phyloP scores from a whole-genome alignment of 2,329 filamentous ascomycete species.

The Aspergillus udagawae region DNA sequence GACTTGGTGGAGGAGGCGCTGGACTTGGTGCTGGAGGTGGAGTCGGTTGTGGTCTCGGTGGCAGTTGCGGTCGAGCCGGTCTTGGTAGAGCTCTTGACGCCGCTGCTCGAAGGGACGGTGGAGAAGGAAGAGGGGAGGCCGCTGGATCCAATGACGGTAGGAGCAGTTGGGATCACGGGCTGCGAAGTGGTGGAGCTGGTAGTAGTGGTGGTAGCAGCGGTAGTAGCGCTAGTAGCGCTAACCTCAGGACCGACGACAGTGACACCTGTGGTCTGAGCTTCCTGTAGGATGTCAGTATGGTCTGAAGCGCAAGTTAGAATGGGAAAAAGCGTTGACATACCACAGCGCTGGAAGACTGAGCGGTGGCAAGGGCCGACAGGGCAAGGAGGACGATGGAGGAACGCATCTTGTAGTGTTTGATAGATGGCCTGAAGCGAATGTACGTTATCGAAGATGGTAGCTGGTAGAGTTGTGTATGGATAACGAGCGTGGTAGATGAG shows the following conservation, averaged over 20 bases:
- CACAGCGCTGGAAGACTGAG: slow-evolving; percentile 28
- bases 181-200: slow-evolving; percentile 27
- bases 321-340: slow-evolving; percentile 13
- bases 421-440: slow-evolving; percentile 5
- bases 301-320: neutral
- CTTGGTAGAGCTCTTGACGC: slow-evolving; percentile 2
- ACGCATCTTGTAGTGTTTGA: slow-evolving; percentile 40
- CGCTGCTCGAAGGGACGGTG: slow-evolving; percentile 21
- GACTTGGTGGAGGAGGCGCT: slow-evolving; percentile 12
- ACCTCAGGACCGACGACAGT: neutral
- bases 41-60: slow-evolving; percentile 19
- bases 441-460: slow-evolving; percentile 5
- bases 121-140: slow-evolving; percentile 21
- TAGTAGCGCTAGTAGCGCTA: neutral
- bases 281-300: neutral
- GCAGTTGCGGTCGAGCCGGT: slow-evolving; percentile 19
- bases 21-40: slow-evolving; percentile 15
- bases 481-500: neutral
- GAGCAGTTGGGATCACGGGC: slow-evolving; percentile 26
- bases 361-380: slow-evolving; percentile 41
- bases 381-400: slow-evolving; percentile 42
- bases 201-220: neutral
- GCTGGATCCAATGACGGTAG: slow-evolving; percentile 19
- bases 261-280: neutral
- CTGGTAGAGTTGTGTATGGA: neutral